A percentile compares a stretch with the other conserved stretches of the same genome.
phyloP scores from a whole-genome alignment of 1,284 basidiomycete species.

The Cutaneotrichosporon dermatis region DNA sequence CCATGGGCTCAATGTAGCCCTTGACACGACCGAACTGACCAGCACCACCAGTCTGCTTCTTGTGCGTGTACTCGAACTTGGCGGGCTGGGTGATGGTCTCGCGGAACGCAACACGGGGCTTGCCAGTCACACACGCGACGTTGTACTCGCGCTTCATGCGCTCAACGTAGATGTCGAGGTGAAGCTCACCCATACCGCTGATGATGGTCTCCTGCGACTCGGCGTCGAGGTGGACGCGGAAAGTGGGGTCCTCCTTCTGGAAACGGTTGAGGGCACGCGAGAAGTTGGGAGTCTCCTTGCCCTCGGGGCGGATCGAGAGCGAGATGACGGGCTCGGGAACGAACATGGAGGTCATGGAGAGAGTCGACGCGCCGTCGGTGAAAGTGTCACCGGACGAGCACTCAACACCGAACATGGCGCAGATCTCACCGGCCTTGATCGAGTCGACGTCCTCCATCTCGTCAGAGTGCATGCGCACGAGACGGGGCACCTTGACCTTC shows the following conservation, averaged over 20 bases:
- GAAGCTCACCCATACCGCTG: slow-evolving; percentile 98
- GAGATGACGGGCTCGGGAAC: slow-evolving; percentile 99
- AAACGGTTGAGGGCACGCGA: slow-evolving; percentile 95
- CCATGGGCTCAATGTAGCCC: slow-evolving; percentile 90
- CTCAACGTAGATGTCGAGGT: slow-evolving; percentile 98
- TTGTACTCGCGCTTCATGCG: slow-evolving; percentile 98
- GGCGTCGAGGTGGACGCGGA: slow-evolving; percentile 90
- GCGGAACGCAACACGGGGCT: slow-evolving; percentile 94
- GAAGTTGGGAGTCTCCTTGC: slow-evolving; percentile 90
- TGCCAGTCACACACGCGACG: slow-evolving; percentile 88
- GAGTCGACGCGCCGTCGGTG: slow-evolving; percentile 80
- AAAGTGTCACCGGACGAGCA: slow-evolving; percentile 99
- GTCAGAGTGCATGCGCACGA: slow-evolving; percentile 97
- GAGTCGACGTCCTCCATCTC: slow-evolving; percentile 99
- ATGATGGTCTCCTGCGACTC: slow-evolving; percentile 99
- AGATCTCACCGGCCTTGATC: slow-evolving; percentile 98
- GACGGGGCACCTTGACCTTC: slow-evolving; percentile 94
- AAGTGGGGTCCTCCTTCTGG: slow-evolving; percentile 99
- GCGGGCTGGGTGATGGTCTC: slow-evolving; percentile 83
- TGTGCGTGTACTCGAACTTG: slow-evolving; percentile 89
- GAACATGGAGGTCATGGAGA: slow-evolving; percentile 96
- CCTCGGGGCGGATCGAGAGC: slow-evolving; percentile 84
- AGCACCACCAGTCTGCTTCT: slow-evolving; percentile 97
- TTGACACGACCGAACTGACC: slow-evolving; percentile 94
- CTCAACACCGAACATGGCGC: slow-evolving; percentile 98